Evolutionary conservation across 495 filamentous ascomycete species (phyloP).

Genomic region (Lophiotrema nucula): DNA sequence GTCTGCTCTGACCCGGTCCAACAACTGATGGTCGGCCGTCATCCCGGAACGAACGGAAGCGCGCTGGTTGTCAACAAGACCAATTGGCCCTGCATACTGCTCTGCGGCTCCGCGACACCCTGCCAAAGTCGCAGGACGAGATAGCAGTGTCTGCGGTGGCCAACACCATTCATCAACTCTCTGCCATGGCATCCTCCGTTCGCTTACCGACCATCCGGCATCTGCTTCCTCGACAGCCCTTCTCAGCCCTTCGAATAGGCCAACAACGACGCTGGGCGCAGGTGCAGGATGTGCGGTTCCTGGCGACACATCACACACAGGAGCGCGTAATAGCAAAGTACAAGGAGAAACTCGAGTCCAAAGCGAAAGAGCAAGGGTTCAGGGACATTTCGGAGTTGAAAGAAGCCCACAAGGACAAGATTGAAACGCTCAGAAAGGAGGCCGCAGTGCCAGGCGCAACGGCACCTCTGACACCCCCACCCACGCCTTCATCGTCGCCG

Average conservation of each 20-base stretch:
- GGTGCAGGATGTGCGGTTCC: conserved; percentile 87
- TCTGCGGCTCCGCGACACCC: too few relatives aligned
- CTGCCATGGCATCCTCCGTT: conserved; percentile 14
- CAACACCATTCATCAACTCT: too few relatives aligned
- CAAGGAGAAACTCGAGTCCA: conserved; percentile 76
- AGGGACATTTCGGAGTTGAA: conserved; percentile 72
- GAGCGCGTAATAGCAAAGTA: conserved; percentile 79
- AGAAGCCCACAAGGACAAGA: conserved; percentile 79
- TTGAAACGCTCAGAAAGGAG: conserved; percentile 61
- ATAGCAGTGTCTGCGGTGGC: too few relatives aligned
- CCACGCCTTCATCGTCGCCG: conserved; percentile 14
- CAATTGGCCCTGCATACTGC: too few relatives aligned
- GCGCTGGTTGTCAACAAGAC: too few relatives aligned
- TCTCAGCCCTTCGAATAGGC: conserved; percentile 19
- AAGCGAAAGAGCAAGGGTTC: conserved; percentile 80
- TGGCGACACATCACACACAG: conserved; percentile 64
- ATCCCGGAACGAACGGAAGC: too few relatives aligned
- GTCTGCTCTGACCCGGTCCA: too few relatives aligned
- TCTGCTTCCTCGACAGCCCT: conserved; percentile 33
- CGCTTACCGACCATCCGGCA: conserved; percentile 36
- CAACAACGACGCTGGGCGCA: conserved; percentile 92
- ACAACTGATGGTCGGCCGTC: too few relatives aligned
- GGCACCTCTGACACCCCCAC: conserved; percentile 38
- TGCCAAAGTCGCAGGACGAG: too few relatives aligned
- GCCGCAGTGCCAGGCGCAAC: conserved; percentile 59